Evolutionary conservation across 2,329 filamentous ascomycete genomes (phyloP).

Genomic region (Epichloe festucae): DNA sequence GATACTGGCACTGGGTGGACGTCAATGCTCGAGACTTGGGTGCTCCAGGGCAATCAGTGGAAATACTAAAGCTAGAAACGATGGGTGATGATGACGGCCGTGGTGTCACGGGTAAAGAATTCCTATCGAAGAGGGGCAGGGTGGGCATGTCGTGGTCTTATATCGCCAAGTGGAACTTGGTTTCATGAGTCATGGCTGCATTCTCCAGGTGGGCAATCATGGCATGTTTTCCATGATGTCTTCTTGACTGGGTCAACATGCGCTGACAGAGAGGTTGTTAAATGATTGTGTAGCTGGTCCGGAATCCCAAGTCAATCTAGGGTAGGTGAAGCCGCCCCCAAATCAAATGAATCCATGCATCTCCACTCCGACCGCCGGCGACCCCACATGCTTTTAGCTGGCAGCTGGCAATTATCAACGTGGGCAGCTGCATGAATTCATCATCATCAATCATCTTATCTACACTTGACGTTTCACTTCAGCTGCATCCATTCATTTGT

Average conservation of each 20-base stretch:
- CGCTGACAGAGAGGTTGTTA: too few species aligned
- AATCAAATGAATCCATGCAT: too few species aligned
- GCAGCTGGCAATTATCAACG: slow-evolving; percentile 2
- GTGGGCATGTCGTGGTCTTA: slow-evolving; percentile 32
- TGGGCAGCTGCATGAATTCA: slow-evolving; percentile 2
- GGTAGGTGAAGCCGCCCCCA: too few species aligned
- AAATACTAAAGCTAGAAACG: slow-evolving; percentile 46
- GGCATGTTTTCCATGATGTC: too few species aligned
- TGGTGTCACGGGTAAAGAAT: slow-evolving; percentile 36
- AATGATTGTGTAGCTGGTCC: too few species aligned
- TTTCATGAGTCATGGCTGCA: slow-evolving; percentile 29
- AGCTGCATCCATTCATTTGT: background rate
- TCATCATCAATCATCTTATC: background rate
- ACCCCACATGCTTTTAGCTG: slow-evolving; percentile 23
- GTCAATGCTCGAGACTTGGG: slow-evolving; percentile 54
- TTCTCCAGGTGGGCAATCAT: too few species aligned
- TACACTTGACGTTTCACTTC: background rate
- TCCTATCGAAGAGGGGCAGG: slow-evolving; percentile 28
- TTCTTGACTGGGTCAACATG: too few species aligned
- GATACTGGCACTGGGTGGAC: slow-evolving; percentile 72
- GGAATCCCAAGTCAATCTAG: too few species aligned
- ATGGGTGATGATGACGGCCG: slow-evolving; percentile 33
- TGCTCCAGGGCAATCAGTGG: slow-evolving; percentile 52
- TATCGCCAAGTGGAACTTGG: slow-evolving; percentile 36
- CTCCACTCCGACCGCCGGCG: too few species aligned